These are phyloP conservation scores for Aspergillus sp. DNA, from an alignment of 2,329 filamentous ascomycete genomes.

Conservation along the genomic window DNA sequence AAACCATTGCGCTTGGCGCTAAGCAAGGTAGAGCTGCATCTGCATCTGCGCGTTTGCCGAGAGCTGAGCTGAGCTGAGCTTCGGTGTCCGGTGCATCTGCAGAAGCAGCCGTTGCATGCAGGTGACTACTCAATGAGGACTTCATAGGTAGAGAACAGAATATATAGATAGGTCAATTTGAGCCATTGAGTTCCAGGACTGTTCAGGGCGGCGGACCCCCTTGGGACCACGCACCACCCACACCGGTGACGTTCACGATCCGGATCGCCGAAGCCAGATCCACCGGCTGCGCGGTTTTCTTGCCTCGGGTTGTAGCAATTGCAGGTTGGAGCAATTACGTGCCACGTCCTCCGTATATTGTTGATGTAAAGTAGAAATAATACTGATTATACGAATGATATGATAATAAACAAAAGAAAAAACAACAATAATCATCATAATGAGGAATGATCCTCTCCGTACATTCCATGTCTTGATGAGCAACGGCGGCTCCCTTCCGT, in stretches of 20 bases:
- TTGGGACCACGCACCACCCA: background rate
- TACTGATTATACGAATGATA: too few species aligned
- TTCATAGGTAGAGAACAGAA: background rate
- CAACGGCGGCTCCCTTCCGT: too few species aligned
- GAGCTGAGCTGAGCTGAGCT: slow-evolving; percentile 1
- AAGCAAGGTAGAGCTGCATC: too few species aligned
- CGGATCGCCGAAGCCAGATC: slow-evolving; percentile 7
- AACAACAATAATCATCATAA: too few species aligned
- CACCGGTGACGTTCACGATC: slow-evolving; percentile 9
- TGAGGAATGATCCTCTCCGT: too few species aligned
- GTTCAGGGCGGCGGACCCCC: too few species aligned
- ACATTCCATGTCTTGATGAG: too few species aligned
- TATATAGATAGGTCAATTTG: background rate
- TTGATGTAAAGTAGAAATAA: too few species aligned
- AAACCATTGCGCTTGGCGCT: background rate
- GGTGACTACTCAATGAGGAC: background rate
- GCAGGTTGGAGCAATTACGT: too few species aligned
- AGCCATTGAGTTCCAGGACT: too few species aligned
- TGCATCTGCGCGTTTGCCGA: background rate
- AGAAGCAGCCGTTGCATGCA: background rate
- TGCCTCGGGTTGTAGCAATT: background rate
- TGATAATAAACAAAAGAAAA: too few species aligned
- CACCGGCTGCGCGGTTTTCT: background rate
- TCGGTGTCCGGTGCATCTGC: background rate
- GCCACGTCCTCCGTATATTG: too few species aligned